These are phyloP conservation scores for Fusarium agapanthi DNA, from an alignment of 2,329 filamentous ascomycete species.

Conservation along the genomic window DNA sequence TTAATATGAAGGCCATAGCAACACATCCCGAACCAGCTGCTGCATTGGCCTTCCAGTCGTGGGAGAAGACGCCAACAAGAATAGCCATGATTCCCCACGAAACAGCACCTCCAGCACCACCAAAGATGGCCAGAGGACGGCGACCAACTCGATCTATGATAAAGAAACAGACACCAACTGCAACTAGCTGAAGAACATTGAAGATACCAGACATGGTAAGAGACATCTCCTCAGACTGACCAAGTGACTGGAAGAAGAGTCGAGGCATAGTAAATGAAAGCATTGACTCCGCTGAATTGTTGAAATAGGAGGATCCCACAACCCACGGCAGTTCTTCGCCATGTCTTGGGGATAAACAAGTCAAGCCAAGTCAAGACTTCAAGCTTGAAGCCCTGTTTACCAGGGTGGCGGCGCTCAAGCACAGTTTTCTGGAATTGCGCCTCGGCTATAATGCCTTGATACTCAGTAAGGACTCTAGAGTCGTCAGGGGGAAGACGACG, in stretches of 20 bases:
- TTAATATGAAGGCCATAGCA: neutral
- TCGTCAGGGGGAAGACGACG: constrained; percentile 65
- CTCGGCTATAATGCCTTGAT: constrained; percentile 63
- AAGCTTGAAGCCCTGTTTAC: constrained; percentile 1
- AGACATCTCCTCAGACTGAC: constrained; percentile 47
- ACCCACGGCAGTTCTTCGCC: constrained; percentile 60
- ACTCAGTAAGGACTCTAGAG: constrained; percentile 68
- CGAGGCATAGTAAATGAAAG: constrained; percentile 48
- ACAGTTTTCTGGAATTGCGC: constrained; percentile 61
- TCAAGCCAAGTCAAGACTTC: constrained; percentile 58
- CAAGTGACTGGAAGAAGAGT: constrained; percentile 53
- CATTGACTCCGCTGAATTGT: constrained; percentile 60
- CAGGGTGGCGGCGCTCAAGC: constrained; percentile 5
- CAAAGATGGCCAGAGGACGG: constrained; percentile 51
- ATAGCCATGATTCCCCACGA: constrained; percentile 64
- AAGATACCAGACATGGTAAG: constrained; percentile 53
- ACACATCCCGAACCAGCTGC: neutral
- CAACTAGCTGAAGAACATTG: constrained; percentile 56
- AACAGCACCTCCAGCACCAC: constrained; percentile 46
- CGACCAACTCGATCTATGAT: constrained; percentile 22
- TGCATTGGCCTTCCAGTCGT: neutral
- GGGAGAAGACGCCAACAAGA: constrained; percentile 48
- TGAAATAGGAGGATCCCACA: constrained; percentile 56
- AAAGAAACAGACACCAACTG: constrained; percentile 42
- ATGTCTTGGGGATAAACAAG: constrained; percentile 59